phyloP scores from a whole-genome alignment of 257 asterid species.

The Ballota nigra region DNA sequence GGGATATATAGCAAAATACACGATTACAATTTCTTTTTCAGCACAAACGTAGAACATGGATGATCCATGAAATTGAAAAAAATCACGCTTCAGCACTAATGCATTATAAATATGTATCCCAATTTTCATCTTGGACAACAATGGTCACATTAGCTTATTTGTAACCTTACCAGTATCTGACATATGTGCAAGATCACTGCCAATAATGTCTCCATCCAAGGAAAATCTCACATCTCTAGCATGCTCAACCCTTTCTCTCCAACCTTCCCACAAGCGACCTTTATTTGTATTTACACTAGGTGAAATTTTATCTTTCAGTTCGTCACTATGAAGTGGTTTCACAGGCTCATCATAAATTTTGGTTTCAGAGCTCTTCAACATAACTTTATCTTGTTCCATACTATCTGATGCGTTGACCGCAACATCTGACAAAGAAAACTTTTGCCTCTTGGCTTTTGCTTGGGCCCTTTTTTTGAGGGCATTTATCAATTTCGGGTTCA shows the following conservation, averaged over 20 bases:
- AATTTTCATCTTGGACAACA: slow-evolving; percentile 6
- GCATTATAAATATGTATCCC: neutral
- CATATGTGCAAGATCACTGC: slow-evolving; percentile 32
- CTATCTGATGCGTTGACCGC: slow-evolving; percentile 34
- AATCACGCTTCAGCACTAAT: neutral
- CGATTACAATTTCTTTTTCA: neutral
- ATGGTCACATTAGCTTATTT: neutral
- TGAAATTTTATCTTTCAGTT: slow-evolving; percentile 22
- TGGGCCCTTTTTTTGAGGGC: slow-evolving; percentile 58
- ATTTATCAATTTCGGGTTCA: slow-evolving; percentile 60
- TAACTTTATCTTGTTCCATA: slow-evolving; percentile 26
- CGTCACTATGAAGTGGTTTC: slow-evolving; percentile 25
- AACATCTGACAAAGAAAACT: slow-evolving; percentile 34
- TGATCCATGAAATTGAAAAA: neutral
- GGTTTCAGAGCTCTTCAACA: slow-evolving; percentile 27
- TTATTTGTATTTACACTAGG: slow-evolving; percentile 28
- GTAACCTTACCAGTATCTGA: slow-evolving; percentile 47
- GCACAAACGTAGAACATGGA: neutral
- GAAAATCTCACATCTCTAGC: slow-evolving; percentile 79
- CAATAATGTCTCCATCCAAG: slow-evolving; percentile 57
- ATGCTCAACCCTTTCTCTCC: slow-evolving; percentile 88
- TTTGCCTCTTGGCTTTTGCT: slow-evolving; percentile 57
- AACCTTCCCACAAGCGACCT: slow-evolving; percentile 60
- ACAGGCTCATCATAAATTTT: slow-evolving; percentile 31
- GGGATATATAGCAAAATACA: neutral